Evolutionary conservation across 352 stramenopile genomes (phyloP), one percentile per base, ranked within the genome.

Genomic region (Globisporangium takayamanum): DNA sequence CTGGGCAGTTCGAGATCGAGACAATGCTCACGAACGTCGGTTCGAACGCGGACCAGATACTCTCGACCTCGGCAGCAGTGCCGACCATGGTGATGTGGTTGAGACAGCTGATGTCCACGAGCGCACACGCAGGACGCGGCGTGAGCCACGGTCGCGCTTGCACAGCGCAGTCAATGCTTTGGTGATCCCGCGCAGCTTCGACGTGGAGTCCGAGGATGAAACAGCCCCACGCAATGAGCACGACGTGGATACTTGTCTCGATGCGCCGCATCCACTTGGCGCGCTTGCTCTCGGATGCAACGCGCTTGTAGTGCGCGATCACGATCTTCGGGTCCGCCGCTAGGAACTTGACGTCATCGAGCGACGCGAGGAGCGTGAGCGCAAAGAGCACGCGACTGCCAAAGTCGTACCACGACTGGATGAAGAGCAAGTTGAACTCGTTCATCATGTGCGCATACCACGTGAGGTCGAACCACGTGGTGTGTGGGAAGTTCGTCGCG

Each of bases 401-500:
- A 33, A 66, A 64, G 45, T 77, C 66, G 3, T 66, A 22, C 25
- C 55, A 49, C 25, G 60, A 65, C 25, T 62, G 41, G 12, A 74
- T 51, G 16, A 64, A 44, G 16, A 77, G 53, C 36, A 87, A 60
- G 46, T 69, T 64, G 50, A 84, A 75, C n/a, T 84, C 72, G 47
- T 69, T 80, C 37, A 73, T 67, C 2, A 65, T 65, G 41, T 77
- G 63, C 18, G 73, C 65, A 5, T 70, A 63, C 74, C 72, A 81
- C 8, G 50, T 45, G 50, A 84, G 67, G 26, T 71, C 59, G 48
- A 71, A 83, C 74, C 74, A 87, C 2, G 49, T 22, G 5, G 53
- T 18, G 6, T 42, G 66, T 59, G 15, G 60, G 15, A 56, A 64
- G 68, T 6, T 65, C 62, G 0, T 44, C 28, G 5, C 53, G 22